A percentile compares a stretch with the other conserved stretches of the same genome.
These are phyloP conservation scores for Eimeria tenella DNA, from an alignment of 169 alveolate genomes.

Conservation along the genomic window DNA sequence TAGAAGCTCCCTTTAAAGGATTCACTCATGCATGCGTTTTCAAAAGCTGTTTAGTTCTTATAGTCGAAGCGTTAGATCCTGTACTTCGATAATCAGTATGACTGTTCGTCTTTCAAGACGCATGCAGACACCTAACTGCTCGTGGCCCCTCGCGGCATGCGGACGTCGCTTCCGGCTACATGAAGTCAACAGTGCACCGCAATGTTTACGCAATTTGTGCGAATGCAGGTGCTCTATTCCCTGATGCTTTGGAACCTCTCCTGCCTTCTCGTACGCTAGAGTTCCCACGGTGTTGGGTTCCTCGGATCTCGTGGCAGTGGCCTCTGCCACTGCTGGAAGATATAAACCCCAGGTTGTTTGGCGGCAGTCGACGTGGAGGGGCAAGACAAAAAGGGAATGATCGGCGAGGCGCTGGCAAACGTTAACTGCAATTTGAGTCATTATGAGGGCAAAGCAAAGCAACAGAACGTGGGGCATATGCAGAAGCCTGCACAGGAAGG, in stretches of 20 bases:
- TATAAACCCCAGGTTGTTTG: slow-evolving; percentile 23
- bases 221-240: neutral
- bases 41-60: too few relatives aligned
- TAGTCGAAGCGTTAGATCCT: too few relatives aligned
- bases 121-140: neutral
- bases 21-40: too few relatives aligned
- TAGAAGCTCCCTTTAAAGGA: too few relatives aligned
- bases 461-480: too few relatives aligned
- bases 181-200: too few relatives aligned
- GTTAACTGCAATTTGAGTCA: too few relatives aligned
- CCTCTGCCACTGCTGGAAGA: neutral
- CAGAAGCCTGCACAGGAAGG: too few relatives aligned
- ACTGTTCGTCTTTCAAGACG: neutral
- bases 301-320: slow-evolving; percentile 4
- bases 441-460: too few relatives aligned
- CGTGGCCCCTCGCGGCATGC: neutral
- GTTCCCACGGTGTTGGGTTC: slow-evolving; percentile 56
- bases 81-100: neutral
- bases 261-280: slow-evolving; percentile 18
- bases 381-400: too few relatives aligned
- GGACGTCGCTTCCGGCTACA: neutral
- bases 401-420: too few relatives aligned
- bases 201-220: neutral
- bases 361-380: neutral
- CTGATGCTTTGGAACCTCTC: slow-evolving; percentile 1